Evolutionary conservation across 345 rosid species (phyloP).

Genomic region (Salix dunnii): DNA sequence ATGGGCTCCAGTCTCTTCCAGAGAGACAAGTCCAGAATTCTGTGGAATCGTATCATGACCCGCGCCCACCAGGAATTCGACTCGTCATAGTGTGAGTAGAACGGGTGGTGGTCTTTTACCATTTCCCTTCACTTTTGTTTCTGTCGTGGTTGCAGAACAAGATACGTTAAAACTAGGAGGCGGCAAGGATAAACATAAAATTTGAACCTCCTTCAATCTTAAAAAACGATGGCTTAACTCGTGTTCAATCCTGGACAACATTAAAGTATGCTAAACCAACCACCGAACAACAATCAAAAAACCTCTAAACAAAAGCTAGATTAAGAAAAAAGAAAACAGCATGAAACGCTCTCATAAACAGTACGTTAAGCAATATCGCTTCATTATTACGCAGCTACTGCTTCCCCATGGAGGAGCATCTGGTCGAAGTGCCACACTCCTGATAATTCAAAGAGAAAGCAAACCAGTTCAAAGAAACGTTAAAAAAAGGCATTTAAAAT

Average conservation of each 20-base stretch:
- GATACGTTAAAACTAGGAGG: not conserved
- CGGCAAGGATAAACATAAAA: not conserved
- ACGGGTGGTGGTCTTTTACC: not conserved
- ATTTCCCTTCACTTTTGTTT: not conserved
- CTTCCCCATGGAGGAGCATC: slow-evolving; percentile 21
- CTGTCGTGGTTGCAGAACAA: not conserved
- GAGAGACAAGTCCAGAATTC: too few species aligned
- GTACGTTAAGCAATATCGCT: not conserved
- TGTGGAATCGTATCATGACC: not conserved
- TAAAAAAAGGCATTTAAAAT: not conserved
- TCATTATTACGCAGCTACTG: slow-evolving; percentile 29
- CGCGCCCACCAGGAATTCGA: not conserved
- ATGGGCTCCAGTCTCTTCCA: too few species aligned
- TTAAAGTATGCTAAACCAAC: not conserved
- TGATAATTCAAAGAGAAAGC: slow-evolving; percentile 2
- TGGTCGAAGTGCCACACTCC: slow-evolving; percentile 41
- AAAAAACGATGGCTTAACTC: not conserved
- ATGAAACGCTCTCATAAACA: not conserved
- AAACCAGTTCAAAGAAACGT: not conserved
- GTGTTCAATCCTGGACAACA: not conserved
- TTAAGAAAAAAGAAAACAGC: not conserved
- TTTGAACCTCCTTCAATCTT: not conserved
- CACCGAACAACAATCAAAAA: slow-evolving; percentile 1
- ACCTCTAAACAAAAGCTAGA: slow-evolving; percentile 12
- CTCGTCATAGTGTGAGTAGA: not conserved